Base-by-base conservation (phyloP, 352 stramenopile species). In the Phytophthora sp. region DNA sequence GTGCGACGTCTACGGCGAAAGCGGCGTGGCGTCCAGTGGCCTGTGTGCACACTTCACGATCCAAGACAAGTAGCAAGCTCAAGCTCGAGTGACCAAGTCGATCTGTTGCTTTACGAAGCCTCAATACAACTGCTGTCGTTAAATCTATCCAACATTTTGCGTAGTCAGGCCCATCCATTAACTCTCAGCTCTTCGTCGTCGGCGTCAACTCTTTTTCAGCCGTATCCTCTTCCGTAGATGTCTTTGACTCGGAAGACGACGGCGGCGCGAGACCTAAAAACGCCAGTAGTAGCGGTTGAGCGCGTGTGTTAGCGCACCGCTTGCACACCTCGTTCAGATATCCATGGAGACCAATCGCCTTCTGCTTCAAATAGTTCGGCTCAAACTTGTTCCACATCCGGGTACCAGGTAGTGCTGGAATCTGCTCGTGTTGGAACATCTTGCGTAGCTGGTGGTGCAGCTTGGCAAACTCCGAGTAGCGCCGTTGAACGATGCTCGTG, bases 341-440 rank as follows among this genome's bases (percentile, higher is more conserved):
- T 5, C 79, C 79, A 30, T 91, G 84, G 27, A 94, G 74, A 3
- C 55, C 77, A 11, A 92, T 80, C 2, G 82, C 82, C 56, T 94
- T 94, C 33, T 92, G 72, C 57, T 92, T 94, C 29, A 95, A 52
- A 61, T 95, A 95, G 8, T 73, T 77, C 2, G 85, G 80, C 16
- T 95, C 88, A 35, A 94, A 89, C 61, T 94, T 94, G 74, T 84
- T 88, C 85, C 85, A 95, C 69, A 95, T 86, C 33, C 88, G 76
- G 15, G 88, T 94, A 2, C 77, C 63, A 0, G 88, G 88, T 30
- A 95, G 68, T 3, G 66, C 57, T 20, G 87, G 87, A 26, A 95
- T 71, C 45, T 95, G 84, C 45, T 94, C 87, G 52, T 91, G 80
- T 26, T 80, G 84, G 30, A 93, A 90, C 55, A 91, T 82, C 55